Evolutionary conservation across 2,329 filamentous ascomycete species (phyloP).

Genomic region (Penicillium expansum): DNA sequence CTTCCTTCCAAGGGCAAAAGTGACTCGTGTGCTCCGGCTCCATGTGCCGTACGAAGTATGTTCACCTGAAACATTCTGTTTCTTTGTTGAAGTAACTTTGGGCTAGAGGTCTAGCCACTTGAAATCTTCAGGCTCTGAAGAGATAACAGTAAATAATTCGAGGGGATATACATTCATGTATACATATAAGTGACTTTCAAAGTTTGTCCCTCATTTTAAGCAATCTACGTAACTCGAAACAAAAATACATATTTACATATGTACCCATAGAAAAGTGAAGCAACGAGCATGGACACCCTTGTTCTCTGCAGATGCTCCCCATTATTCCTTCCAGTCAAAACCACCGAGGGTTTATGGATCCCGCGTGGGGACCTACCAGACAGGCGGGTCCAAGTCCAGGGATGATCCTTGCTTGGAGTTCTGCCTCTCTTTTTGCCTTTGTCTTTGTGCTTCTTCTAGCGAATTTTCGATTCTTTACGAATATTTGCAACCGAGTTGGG

Average conservation of each 20-base stretch:
- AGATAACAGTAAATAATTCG: background rate
- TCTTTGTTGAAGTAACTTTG: background rate
- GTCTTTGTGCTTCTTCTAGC: background rate
- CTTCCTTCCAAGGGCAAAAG: background rate
- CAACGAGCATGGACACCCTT: background rate
- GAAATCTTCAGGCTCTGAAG: background rate
- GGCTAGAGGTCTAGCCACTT: background rate
- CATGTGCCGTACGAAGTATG: background rate
- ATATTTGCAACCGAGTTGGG: background rate
- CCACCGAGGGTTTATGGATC: background rate
- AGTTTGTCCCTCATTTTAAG: background rate
- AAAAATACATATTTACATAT: background rate
- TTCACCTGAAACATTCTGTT: background rate
- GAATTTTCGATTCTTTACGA: background rate
- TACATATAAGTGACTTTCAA: background rate
- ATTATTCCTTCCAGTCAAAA: background rate
- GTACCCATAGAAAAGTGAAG: background rate
- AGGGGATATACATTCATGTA: background rate
- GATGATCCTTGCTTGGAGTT: background rate
- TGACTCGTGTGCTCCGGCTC: background rate
- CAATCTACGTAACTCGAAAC: background rate
- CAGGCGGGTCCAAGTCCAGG: background rate
- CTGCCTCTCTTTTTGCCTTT: background rate
- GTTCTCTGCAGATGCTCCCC: background rate
- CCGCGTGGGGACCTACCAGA: conserved; percentile 2